Percentiles rank a stretch among this genome's conserved stretches.
These are phyloP conservation scores for Crassisporium funariophilum DNA, from an alignment of 768 basidiomycete genomes.

Conservation along the genomic window DNA sequence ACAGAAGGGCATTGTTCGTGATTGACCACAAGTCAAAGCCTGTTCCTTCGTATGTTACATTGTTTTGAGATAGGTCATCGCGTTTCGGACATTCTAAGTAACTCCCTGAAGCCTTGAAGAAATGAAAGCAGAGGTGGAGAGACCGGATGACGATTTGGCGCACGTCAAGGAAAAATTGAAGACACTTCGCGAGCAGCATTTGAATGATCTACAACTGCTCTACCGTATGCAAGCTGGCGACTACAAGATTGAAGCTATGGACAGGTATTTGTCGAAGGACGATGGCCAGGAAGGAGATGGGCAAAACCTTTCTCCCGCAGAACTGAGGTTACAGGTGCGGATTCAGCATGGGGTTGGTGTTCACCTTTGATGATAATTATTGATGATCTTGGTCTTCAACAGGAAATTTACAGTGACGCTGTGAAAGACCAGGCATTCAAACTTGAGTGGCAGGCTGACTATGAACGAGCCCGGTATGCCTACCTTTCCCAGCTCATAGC, in stretches of 20 bases:
- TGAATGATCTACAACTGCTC: conserved; percentile 38
- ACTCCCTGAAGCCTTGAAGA: conserved; percentile 31
- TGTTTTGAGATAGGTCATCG: too few relatives aligned
- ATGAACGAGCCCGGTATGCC: conserved; percentile 31
- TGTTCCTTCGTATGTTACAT: conserved; percentile 40
- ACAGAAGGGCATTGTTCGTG: conserved; percentile 40
- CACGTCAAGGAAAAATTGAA: conserved; percentile 29
- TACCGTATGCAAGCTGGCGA: conserved; percentile 38
- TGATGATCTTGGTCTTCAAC: neutral
- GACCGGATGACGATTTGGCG: conserved; percentile 25
- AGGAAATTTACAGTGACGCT: conserved; percentile 3
- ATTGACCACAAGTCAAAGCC: conserved; percentile 39
- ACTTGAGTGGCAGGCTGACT: conserved; percentile 30
- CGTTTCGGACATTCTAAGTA: too few relatives aligned
- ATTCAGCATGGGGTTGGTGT: neutral
- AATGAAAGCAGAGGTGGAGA: conserved; percentile 36
- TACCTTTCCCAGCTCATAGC: conserved; percentile 29
- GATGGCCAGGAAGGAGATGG: conserved; percentile 14
- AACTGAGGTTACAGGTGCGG: neutral
- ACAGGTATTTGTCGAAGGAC: conserved; percentile 35
- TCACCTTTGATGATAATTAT: neutral
- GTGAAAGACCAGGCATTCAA: conserved; percentile 1
- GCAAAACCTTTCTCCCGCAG: neutral
- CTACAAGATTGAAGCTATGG: conserved; percentile 35
- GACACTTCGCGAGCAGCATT: conserved; percentile 30